phyloP scores from a whole-genome alignment of 306 rosid genomes.

The Lagenaria siceraria region DNA sequence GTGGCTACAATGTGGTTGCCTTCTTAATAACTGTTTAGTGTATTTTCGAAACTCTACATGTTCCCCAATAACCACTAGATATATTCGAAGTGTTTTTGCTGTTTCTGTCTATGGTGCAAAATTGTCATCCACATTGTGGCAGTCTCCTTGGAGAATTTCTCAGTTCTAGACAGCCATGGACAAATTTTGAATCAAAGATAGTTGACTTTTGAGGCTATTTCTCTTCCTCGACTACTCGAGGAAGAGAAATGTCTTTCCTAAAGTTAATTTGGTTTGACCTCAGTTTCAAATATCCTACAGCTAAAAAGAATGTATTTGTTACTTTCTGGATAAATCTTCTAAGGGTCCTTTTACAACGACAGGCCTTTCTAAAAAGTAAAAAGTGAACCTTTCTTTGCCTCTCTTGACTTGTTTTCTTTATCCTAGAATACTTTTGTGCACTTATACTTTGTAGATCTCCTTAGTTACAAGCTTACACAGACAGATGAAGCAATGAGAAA shows the following conservation, averaged over 20 bases:
- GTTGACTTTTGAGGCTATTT: not conserved
- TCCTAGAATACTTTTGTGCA: not conserved
- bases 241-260: not conserved
- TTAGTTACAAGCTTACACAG: not conserved
- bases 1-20: too few species aligned
- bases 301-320: not conserved
- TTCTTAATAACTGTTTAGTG: too few species aligned
- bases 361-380: not conserved
- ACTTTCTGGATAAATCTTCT: not conserved
- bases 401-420: not conserved
- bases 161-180: not conserved
- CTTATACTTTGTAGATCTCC: not conserved
- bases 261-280: not conserved
- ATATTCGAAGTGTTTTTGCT: too few species aligned
- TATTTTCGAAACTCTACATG: too few species aligned
- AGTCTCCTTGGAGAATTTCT: too few species aligned
- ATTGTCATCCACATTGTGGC: too few species aligned
- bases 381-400: not conserved
- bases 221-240: not conserved
- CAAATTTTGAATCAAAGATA: not conserved
- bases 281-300: not conserved
- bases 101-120: too few species aligned
- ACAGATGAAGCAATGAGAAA: not conserved
- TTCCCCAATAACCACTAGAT: too few species aligned
- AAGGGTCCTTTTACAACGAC: not conserved